Conservation (phyloP, 1,139 yeast species). For the Saccharomyces hybrid region DNA sequence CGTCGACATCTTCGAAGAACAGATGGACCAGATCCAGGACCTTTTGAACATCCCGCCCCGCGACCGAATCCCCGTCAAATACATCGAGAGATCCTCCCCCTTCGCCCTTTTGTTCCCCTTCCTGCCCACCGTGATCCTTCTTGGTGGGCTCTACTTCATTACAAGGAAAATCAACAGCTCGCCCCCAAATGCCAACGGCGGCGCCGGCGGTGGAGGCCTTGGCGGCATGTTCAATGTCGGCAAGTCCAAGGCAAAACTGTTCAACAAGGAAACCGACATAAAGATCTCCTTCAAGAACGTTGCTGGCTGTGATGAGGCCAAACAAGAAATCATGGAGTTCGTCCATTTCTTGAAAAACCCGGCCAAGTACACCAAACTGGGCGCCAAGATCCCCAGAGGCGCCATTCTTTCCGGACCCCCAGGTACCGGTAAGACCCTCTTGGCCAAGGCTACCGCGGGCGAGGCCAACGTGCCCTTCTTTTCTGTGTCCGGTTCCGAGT, state of each 20-base stretch:
- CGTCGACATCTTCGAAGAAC: constrained; percentile 82
- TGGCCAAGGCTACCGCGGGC: constrained; percentile 99
- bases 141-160: constrained; percentile 80
- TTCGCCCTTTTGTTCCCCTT: constrained; percentile 62
- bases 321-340: constrained; percentile 95
- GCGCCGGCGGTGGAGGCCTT: constrained; percentile 35
- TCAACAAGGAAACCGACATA: constrained; percentile 86
- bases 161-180: constrained; percentile 43
- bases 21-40: constrained; percentile 68
- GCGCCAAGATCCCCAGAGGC: constrained; percentile 97
- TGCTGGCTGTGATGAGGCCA: constrained; percentile 97
- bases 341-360: constrained; percentile 90
- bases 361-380: constrained; percentile 76
- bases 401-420: too few species aligned
- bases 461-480: constrained; percentile 96
- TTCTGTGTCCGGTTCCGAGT: constrained; percentile 96
- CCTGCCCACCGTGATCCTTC: constrained; percentile 72
- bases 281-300: constrained; percentile 86
- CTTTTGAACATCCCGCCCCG: constrained; percentile 53
- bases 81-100: constrained; percentile 59
- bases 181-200: constrained; percentile 27
- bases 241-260: constrained; percentile 81
- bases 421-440: constrained; percentile 47
- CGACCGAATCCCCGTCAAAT: constrained; percentile 78
- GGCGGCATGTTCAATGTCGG: constrained; percentile 67